Conservation (phyloP, 345 rosid genomes). For the Aquilaria sinensis region DNA sequence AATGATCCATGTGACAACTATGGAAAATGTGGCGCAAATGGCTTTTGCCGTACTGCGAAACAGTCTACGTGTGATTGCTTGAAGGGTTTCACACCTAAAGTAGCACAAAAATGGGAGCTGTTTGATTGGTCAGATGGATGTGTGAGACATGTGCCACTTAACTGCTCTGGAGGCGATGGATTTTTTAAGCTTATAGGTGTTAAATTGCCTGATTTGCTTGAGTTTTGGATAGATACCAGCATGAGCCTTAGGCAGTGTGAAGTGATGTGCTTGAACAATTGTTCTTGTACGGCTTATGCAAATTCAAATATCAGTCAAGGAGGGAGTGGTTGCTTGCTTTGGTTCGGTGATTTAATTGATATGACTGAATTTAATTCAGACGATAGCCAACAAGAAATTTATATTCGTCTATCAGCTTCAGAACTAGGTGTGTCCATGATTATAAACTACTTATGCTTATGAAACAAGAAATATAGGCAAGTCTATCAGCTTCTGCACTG, state of each 20-base stretch:
- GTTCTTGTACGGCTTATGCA: constrained; percentile 26
- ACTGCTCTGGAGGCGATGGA: constrained; percentile 12
- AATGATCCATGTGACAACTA: constrained; percentile 12
- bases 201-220: constrained; percentile 20
- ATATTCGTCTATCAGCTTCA: constrained; percentile 15
- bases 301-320: constrained; percentile 10
- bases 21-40: constrained; percentile 12
- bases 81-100: constrained; percentile 24
- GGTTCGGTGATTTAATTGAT: constrained; percentile 21
- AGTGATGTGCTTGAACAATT: constrained; percentile 17
- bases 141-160: constrained; percentile 14
- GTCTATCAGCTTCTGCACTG: too few relatives aligned
- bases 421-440: constrained; percentile 6
- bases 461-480: too few relatives aligned
- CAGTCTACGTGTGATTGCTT: constrained; percentile 19
- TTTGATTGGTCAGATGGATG: constrained; percentile 25
- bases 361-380: constrained; percentile 4
- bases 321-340: constrained; percentile 20
- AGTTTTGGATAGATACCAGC: constrained; percentile 7
- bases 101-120: constrained; percentile 15
- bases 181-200: constrained; percentile 13
- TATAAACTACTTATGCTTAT: too few relatives aligned
- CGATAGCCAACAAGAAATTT: constrained; percentile 6
- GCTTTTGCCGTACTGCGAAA: background rate
- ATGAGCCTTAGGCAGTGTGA: constrained; percentile 17